These are phyloP conservation scores for Lepiota brunneoincarnata DNA, from an alignment of 768 basidiomycete species.

Conservation along the genomic window DNA sequence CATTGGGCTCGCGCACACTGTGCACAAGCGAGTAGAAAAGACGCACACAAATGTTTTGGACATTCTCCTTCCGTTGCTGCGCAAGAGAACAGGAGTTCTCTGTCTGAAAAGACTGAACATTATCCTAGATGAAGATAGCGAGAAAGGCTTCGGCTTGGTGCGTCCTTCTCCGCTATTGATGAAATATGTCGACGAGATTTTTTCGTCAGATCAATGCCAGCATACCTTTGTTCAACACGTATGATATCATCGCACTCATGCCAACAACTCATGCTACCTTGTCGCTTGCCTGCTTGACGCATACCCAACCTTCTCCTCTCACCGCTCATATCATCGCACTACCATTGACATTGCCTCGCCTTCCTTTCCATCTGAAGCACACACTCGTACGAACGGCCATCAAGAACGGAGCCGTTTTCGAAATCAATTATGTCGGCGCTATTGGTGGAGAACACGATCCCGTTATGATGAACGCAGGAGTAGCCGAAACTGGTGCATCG, in stretches of 20 bases:
- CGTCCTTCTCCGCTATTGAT: constrained; percentile 16
- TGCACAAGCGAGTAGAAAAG: constrained; percentile 73
- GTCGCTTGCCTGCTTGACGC: constrained; percentile 76
- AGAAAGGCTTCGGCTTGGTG: constrained; percentile 83
- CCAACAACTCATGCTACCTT: constrained; percentile 75
- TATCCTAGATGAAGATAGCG: constrained; percentile 77
- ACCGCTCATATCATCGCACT: constrained; percentile 82
- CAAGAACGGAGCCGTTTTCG: constrained; percentile 81
- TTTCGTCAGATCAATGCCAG: constrained; percentile 71
- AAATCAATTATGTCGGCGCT: constrained; percentile 75
- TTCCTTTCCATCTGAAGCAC: constrained; percentile 81
- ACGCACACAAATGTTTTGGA: constrained; percentile 65
- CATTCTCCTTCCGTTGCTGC: constrained; percentile 55
- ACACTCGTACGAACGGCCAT: constrained; percentile 79
- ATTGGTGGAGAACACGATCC: constrained; percentile 60
- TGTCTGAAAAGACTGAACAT: constrained; percentile 80
- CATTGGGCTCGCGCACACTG: constrained; percentile 71
- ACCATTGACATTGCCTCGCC: constrained; percentile 73
- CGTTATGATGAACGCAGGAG: constrained; percentile 40
- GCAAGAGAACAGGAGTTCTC: constrained; percentile 55
- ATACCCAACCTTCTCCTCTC: constrained; percentile 69
- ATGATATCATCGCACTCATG: constrained; percentile 74
- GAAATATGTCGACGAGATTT: neutral
- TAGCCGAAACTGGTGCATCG: constrained; percentile 46
- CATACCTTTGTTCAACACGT: constrained; percentile 53